These are phyloP conservation scores for Clavulina sp. DNA, from an alignment of 768 basidiomycete genomes.

Conservation along the genomic window DNA sequence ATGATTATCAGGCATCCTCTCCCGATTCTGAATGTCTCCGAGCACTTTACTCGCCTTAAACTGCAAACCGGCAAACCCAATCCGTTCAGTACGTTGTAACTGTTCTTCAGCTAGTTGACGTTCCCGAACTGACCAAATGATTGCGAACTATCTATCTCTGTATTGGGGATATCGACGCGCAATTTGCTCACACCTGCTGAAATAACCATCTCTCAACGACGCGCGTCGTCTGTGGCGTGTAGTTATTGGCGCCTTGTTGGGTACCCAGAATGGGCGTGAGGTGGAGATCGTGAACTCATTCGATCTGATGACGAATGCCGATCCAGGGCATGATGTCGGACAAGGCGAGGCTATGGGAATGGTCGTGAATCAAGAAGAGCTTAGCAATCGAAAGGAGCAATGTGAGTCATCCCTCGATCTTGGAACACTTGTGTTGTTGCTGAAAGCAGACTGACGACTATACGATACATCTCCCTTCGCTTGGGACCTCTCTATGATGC, in stretches of 20 bases:
- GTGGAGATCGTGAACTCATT: constrained; percentile 97
- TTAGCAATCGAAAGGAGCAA: constrained; percentile 71
- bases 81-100: constrained; percentile 43
- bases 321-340: not conserved
- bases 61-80: constrained; percentile 43
- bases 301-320: constrained; percentile 25
- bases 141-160: too few species aligned
- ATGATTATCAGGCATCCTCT: constrained; percentile 61
- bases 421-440: not conserved
- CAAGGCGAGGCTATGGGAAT: constrained; percentile 29
- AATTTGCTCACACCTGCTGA: not conserved
- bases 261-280: constrained; percentile 84
- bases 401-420: constrained; percentile 31
- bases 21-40: constrained; percentile 91
- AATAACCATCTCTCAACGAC: not conserved
- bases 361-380: constrained; percentile 62
- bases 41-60: constrained; percentile 75
- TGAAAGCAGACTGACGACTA: not conserved
- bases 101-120: not conserved
- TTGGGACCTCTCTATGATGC: not conserved
- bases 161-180: too few species aligned
- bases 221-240: not conserved
- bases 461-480: not conserved
- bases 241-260: constrained; percentile 87
- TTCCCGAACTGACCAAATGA: too few species aligned